Evolutionary conservation across 78 protist genomes (phyloP).

Genomic region (Dictyostelium brefeldianum): DNA sequence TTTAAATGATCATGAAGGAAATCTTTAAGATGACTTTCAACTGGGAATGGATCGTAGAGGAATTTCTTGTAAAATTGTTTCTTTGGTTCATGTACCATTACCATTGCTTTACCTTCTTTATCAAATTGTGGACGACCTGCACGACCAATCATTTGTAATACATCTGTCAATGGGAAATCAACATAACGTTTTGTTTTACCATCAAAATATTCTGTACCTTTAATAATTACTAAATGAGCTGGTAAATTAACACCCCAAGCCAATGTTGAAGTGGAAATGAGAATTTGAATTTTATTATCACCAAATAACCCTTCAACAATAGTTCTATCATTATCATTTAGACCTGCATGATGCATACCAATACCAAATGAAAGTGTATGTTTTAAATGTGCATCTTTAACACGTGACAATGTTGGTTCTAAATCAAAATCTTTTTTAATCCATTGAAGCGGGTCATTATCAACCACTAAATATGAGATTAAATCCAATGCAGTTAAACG

Average conservation of each 20-base stretch:
- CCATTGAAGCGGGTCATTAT: constrained; percentile 85
- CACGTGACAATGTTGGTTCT: constrained; percentile 20
- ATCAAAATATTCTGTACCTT: constrained; percentile 96
- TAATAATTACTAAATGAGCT: constrained; percentile 99
- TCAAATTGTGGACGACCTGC: constrained; percentile 99
- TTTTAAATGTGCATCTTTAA: constrained; percentile 88
- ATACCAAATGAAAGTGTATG: constrained; percentile 97
- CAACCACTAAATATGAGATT: constrained; percentile 85
- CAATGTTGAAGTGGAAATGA: constrained; percentile 98
- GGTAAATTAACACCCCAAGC: constrained; percentile 99
- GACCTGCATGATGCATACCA: constrained; percentile 99
- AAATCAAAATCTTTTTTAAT: constrained; percentile 44
- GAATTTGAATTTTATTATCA: constrained; percentile 94
- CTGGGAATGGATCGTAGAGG: constrained; percentile 99
- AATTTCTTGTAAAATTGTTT: constrained; percentile 97
- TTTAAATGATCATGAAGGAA: constrained; percentile 94
- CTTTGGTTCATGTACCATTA: constrained; percentile 95
- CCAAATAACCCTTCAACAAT: constrained; percentile 93
- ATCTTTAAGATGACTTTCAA: constrained; percentile 94
- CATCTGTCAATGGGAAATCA: constrained; percentile 98
- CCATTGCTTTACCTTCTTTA: constrained; percentile 89
- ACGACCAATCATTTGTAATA: constrained; percentile 99
- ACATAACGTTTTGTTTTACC: constrained; percentile 83
- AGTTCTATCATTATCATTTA: constrained; percentile 89
- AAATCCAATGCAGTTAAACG: constrained; percentile 98